Conservation (phyloP, 1,139 yeast species). For the Suhomyces choctaworum region DNA sequence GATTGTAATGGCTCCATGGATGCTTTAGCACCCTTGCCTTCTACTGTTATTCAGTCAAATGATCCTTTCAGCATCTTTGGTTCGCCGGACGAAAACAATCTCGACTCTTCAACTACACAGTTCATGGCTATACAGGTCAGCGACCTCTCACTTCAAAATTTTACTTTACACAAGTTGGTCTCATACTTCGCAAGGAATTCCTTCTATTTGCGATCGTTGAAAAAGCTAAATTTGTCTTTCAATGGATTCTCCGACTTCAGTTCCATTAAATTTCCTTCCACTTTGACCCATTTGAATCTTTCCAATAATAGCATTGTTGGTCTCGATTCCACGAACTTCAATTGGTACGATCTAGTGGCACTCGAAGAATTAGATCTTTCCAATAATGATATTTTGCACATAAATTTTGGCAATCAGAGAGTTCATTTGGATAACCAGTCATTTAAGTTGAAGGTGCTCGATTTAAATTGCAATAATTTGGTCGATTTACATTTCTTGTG, state of each 20-base stretch:
- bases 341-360: constrained; percentile 10
- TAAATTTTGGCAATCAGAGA: constrained; percentile 2
- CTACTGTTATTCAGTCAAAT: not conserved
- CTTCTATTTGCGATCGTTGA: constrained; percentile 1
- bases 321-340: constrained; percentile 12
- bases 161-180: not conserved
- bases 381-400: constrained; percentile 22
- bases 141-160: constrained; percentile 6
- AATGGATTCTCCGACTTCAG: constrained; percentile 22
- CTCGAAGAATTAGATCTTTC: constrained; percentile 25
- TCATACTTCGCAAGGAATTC: constrained; percentile 4
- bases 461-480: constrained; percentile 26
- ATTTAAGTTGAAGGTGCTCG: constrained; percentile 5
- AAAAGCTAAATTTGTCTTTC: constrained; percentile 25
- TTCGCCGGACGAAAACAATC: not conserved
- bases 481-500: constrained; percentile 11
- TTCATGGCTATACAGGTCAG: constrained; percentile 2
- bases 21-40: not conserved
- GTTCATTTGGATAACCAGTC: not conserved
- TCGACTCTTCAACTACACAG: not conserved
- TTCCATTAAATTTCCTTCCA: constrained; percentile 10
- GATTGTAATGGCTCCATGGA: not conserved
- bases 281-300: constrained; percentile 20
- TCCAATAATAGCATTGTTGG: constrained; percentile 25
- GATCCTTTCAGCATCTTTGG: not conserved